phyloP scores from a whole-genome alignment of 2,329 filamentous ascomycete species.

The Xylaria sp. region DNA sequence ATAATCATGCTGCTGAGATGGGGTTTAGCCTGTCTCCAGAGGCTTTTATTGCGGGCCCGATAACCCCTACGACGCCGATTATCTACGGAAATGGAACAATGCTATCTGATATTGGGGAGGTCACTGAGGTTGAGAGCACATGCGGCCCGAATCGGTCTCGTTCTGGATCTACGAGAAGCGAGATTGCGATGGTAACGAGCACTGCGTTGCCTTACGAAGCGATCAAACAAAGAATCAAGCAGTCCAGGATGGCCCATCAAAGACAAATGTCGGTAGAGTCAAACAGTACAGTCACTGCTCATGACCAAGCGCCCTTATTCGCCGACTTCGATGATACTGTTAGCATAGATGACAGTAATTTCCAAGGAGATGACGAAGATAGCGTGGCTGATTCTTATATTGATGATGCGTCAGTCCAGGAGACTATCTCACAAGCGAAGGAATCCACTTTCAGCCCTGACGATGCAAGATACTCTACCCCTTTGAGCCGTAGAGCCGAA shows the following conservation, averaged over 20 bases:
- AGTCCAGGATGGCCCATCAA: constrained; percentile 55
- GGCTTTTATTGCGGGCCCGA: constrained; percentile 55
- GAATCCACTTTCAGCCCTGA: constrained; percentile 50
- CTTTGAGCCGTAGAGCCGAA: constrained; percentile 85
- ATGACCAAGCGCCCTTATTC: constrained; percentile 62
- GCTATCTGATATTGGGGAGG: constrained; percentile 72
- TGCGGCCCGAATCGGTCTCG: constrained; percentile 55
- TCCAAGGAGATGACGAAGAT: constrained; percentile 73
- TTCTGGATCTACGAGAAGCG: constrained; percentile 51
- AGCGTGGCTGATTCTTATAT: constrained; percentile 69
- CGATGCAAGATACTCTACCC: constrained; percentile 75
- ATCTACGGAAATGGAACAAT: constrained; percentile 77
- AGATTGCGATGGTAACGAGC: constrained; percentile 45
- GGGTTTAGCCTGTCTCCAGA: constrained; percentile 57
- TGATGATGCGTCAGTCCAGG: constrained; percentile 56
- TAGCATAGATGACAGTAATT: constrained; percentile 72
- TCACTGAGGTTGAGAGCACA: constrained; percentile 64
- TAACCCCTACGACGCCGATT: constrained; percentile 69
- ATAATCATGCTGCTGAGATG: constrained; percentile 54
- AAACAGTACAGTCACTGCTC: constrained; percentile 68
- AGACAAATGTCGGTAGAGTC: constrained; percentile 69
- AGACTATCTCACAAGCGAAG: constrained; percentile 45
- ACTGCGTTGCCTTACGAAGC: constrained; percentile 52
- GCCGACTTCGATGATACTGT: constrained; percentile 70
- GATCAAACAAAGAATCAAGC: constrained; percentile 57